Evolutionary conservation across 1,139 yeast species (phyloP), one percentile per base, ranked within the genome.

Genomic region (Kodamaea alishanica): DNA sequence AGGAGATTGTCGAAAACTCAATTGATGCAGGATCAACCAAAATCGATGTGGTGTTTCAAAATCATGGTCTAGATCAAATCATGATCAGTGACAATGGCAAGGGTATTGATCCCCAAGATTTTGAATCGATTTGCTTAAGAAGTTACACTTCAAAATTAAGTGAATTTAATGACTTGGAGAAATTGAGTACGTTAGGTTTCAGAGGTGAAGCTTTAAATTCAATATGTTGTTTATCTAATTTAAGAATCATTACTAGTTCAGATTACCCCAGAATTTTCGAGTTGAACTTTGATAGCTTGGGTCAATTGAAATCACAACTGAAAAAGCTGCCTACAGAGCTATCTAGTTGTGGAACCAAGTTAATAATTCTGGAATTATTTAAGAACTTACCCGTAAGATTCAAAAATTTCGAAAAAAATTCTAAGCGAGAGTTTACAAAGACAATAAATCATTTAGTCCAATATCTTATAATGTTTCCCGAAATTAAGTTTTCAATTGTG

Each of bases 171-270:
- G 88, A 81, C 48, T 61, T 85, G 24, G 64, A 65, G 6, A 51
- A 55, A 4, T 75, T 84, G 6, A 49, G 52, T 4, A 81, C 92
- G 0, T 63, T 83, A 30, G 96, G 96, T 0, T 87, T 87, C 52
- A 70, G 96, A 56, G 96, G 96, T 22, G 95, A 87, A 58, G 95
- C 95, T 0, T 63, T 87, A 51, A 79, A 85, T 50, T 83, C 95
- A 0, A 55, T 87, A 10, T 82, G 90, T 53, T 70, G 81, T 1
- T 63, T 85, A 44, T 70, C 86, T 2, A 66, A 75, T 4, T 61
- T 79, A 5, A 56, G 58, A 8, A 67, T 89, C 0, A 63, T 61
- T 2, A 88, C 96, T 0, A 73, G 85, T 8, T 69, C 79, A 0
- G 58, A 61, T 6, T 70, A 77, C 6, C 94, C 95, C 0, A 64